Percentiles rank a stretch among this genome's conserved stretches.
phyloP scores from a whole-genome alignment of 2,329 filamentous ascomycete genomes.

The Diatrype stigma region DNA sequence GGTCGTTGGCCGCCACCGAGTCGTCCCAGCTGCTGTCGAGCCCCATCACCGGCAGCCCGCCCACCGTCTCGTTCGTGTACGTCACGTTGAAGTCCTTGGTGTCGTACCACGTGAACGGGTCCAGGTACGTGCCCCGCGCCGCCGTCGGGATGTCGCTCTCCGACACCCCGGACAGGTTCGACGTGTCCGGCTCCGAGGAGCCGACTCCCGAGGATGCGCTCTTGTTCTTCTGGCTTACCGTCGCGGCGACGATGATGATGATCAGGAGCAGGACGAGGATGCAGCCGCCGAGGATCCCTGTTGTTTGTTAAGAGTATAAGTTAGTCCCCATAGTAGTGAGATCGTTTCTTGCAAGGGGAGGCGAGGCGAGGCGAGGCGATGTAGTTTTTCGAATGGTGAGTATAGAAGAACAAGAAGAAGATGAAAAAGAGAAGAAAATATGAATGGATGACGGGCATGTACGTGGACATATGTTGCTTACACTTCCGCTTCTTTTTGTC shows the following conservation, averaged over 20 bases:
- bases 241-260: conserved; percentile 63
- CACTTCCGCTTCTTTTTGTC: conserved; percentile 59
- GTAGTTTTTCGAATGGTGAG: too few species aligned
- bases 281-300: conserved; percentile 54
- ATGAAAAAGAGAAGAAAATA: too few species aligned
- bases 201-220: conserved; percentile 16
- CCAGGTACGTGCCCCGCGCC: conserved; percentile 72
- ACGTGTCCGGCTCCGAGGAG: conserved; percentile 30
- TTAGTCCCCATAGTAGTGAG: conserved; percentile 13
- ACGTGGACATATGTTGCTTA: conserved; percentile 34
- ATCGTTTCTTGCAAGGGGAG: background rate
- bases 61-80: conserved; percentile 80
- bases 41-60: conserved; percentile 87
- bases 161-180: conserved; percentile 49
- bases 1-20: conserved; percentile 68
- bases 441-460: too few species aligned
- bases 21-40: conserved; percentile 85
- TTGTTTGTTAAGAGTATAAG: too few species aligned
- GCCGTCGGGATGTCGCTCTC: conserved; percentile 56
- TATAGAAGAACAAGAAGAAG: too few species aligned
- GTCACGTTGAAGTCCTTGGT: conserved; percentile 91
- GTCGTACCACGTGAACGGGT: conserved; percentile 89
- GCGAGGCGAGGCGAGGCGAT: too few species aligned
- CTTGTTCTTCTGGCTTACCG: conserved; percentile 58
- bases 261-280: conserved; percentile 57